phyloP scores from a whole-genome alignment of 371 early-diverging fungal genomes.

The Mucor piriformis region DNA sequence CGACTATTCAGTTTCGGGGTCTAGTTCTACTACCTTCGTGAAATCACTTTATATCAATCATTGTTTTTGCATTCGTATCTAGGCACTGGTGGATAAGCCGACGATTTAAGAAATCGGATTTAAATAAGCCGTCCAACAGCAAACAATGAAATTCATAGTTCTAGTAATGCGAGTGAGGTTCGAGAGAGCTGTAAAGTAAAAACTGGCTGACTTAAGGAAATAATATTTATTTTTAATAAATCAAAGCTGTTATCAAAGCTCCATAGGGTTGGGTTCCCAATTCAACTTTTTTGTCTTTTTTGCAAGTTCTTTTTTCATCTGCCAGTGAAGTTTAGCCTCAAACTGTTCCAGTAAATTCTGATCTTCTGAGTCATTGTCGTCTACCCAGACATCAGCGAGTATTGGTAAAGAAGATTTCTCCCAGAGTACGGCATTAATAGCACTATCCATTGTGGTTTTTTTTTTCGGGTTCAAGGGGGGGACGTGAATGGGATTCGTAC shows the following conservation, averaged over 20 bases:
- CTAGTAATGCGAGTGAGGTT: too few relatives aligned
- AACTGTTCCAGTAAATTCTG: neutral
- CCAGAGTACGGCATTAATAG: conserved; percentile 14
- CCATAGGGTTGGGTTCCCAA: conserved; percentile 14
- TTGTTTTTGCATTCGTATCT: too few relatives aligned
- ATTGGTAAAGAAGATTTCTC: conserved; percentile 8
- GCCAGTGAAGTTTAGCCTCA: conserved; percentile 1
- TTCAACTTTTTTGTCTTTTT: conserved; percentile 2
- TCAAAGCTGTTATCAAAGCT: neutral
- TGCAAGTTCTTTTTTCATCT: neutral
- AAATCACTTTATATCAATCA: too few relatives aligned
- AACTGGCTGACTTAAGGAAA: too few relatives aligned
- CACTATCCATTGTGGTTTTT: conserved; percentile 18
- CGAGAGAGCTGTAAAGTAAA: too few relatives aligned
- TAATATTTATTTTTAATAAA: too few relatives aligned
- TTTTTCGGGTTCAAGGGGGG: neutral
- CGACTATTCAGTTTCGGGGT: too few relatives aligned
- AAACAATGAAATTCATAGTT: too few relatives aligned
- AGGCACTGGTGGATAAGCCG: too few relatives aligned
- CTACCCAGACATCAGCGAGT: conserved; percentile 4
- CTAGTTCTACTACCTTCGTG: too few relatives aligned
- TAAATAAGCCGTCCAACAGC: too few relatives aligned
- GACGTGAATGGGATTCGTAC: neutral
- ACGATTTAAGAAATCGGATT: too few relatives aligned
- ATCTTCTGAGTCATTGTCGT: neutral